Evolutionary conservation across 2,329 filamentous ascomycete genomes (phyloP).

Genomic region (Pleurostoma richardsiae): DNA sequence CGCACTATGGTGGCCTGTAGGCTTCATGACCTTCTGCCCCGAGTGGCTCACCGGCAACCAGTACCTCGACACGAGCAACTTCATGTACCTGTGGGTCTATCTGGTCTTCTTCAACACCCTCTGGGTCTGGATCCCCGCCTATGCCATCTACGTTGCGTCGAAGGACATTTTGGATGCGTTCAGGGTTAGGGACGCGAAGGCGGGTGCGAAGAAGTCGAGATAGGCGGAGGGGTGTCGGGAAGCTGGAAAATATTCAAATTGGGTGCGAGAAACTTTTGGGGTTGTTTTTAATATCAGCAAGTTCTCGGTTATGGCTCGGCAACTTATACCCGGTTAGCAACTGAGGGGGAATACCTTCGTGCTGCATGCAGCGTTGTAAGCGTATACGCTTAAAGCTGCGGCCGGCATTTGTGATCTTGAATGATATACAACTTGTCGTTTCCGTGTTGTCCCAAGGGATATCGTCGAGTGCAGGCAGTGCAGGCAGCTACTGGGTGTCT

Average conservation of each 20-base stretch:
- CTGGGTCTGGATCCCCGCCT: constrained; percentile 61
- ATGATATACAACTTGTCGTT: no score
- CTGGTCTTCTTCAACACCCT: constrained; percentile 65
- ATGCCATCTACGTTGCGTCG: constrained; percentile 50
- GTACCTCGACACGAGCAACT: constrained; percentile 61
- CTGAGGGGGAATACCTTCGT: constrained; percentile 8
- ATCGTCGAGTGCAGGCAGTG: no score
- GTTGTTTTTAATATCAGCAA: no score
- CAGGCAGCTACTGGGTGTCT: no score
- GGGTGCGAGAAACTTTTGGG: no score
- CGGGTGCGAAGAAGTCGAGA: constrained; percentile 24
- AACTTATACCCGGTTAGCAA: neutral
- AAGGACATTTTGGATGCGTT: constrained; percentile 52
- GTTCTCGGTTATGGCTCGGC: neutral
- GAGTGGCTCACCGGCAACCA: constrained; percentile 61
- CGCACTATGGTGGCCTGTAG: constrained; percentile 22
- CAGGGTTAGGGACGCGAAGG: constrained; percentile 25
- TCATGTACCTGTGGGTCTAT: constrained; percentile 65
- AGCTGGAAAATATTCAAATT: no score
- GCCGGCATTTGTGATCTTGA: no score
- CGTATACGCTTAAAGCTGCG: no score
- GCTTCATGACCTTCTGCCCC: constrained; percentile 67
- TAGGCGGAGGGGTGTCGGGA: constrained; percentile 7
- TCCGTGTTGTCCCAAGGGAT: no score
- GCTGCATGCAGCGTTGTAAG: no score